Evolutionary conservation across 495 filamentous ascomycete genomes (phyloP).

Genomic region (Choiromyces venosus): DNA sequence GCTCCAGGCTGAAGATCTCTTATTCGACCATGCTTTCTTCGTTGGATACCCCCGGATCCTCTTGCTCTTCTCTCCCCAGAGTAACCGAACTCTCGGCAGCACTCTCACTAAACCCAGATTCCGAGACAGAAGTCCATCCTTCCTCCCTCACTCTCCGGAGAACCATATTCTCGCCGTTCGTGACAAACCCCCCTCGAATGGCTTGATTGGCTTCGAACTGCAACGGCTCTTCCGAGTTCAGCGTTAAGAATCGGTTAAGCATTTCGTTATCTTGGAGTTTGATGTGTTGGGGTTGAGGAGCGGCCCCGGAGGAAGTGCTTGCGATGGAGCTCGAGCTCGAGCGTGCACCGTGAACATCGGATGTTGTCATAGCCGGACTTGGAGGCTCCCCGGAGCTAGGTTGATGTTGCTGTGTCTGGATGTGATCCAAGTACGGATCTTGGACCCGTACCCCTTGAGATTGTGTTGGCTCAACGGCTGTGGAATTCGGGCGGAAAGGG

Average conservation of each 20-base stretch:
- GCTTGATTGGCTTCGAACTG: constrained; percentile 2
- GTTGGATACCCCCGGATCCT: neutral
- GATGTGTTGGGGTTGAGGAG: neutral
- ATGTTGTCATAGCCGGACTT: constrained; percentile 15
- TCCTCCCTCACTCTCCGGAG: constrained; percentile 7
- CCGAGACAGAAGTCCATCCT: neutral
- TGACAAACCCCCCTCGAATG: constrained; percentile 11
- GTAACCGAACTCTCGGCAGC: neutral
- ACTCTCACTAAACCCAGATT: neutral
- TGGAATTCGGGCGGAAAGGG: neutral
- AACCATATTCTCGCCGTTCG: constrained; percentile 15
- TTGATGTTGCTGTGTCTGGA: neutral
- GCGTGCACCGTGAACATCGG: constrained; percentile 13
- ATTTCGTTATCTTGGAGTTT: neutral
- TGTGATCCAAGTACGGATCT: neutral
- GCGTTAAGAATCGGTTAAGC: constrained; percentile 9
- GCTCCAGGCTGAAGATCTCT: constrained; percentile 12
- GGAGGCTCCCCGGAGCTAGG: neutral
- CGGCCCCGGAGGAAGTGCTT: neutral
- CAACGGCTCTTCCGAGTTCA: constrained; percentile 7
- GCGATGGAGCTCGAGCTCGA: constrained; percentile 5
- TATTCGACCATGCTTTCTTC: neutral
- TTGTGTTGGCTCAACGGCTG: neutral
- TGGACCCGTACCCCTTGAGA: neutral
- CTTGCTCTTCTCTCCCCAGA: neutral